Conservation (phyloP, 768 basidiomycete species). For the Hemileccinum rubropunctum region DNA sequence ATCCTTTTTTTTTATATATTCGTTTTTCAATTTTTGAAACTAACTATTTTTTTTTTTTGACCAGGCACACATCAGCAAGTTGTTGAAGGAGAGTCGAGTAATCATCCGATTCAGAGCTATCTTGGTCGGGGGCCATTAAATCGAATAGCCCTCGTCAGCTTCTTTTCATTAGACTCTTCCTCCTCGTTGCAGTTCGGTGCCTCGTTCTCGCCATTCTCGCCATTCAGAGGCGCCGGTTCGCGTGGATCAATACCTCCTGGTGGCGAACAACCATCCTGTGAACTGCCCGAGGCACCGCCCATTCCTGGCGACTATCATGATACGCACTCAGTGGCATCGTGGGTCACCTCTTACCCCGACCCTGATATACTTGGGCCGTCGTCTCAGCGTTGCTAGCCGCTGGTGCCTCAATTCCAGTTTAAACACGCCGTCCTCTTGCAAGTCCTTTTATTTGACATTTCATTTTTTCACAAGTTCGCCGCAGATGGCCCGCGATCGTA, state of each 20-base stretch:
- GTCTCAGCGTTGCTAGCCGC: neutral
- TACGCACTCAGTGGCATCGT: too few relatives aligned
- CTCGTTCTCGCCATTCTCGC: too few relatives aligned
- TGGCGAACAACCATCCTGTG: neutral
- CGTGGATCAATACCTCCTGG: slow-evolving; percentile 19
- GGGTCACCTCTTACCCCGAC: too few relatives aligned
- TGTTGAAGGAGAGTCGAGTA: too few relatives aligned
- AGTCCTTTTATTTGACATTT: neutral
- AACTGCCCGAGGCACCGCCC: slow-evolving; percentile 7
- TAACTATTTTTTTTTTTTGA: neutral
- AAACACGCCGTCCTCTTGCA: neutral
- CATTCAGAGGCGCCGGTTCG: slow-evolving; percentile 3
- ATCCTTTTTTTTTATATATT: slow-evolving; percentile 4
- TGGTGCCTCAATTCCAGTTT: slow-evolving; percentile 8
- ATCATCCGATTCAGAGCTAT: neutral
- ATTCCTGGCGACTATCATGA: too few relatives aligned
- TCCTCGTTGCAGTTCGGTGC: slow-evolving; percentile 7
- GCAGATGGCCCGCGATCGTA: slow-evolving; percentile 16
- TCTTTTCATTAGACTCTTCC: slow-evolving; percentile 9
- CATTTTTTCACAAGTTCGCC: slow-evolving; percentile 14
- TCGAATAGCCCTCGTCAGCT: neutral
- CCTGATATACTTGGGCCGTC: neutral
- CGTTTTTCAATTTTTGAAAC: neutral
- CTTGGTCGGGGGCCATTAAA: too few relatives aligned
- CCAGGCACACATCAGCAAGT: neutral